Base-by-base conservation (phyloP, 306 rosid species). In the Castanea sativa region DNA sequence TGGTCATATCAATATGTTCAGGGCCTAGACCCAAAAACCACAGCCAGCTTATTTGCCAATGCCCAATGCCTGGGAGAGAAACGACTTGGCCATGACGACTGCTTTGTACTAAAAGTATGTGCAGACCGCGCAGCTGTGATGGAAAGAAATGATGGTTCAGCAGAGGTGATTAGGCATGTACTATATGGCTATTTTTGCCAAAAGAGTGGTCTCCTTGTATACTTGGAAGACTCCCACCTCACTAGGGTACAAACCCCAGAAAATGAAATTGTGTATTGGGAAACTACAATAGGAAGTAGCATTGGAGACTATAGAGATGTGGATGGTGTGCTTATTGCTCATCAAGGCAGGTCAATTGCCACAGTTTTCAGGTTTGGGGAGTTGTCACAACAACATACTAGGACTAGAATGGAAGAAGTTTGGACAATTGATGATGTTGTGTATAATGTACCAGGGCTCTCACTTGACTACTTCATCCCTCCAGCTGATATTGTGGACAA, bases 351-450 rank as follows among this genome's bases (percentile, higher is more conserved):
- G 1, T 95, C 99, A 1, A 87, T 93, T 4, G 98, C 98, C 10
- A 95, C 98, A 0, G 93, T 93, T 11, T 95, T 95, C 73, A 86
- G 97, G 27, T 95, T 94, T 18, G 91, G 91, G 1, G 97, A 95
- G 83, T 79, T 82, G 56, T 91, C 98, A 4, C 90, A 86, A 91
- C 92, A 91, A 51, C 92, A 91, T 84, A 89, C 96, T 20, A 78
- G 98, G 78, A 95, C 98, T 2, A 69, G 97, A 23, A 90, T 95
- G 99, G 99, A 95, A 60, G 99, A 95, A 69, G 70, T 85, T 1
- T 95, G 99, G 99, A 93, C 86, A 75, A 93, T 95, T 38, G 99
- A 95, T 61, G 99, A 95, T 77, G 91, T 91, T 52, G 94, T 91
- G 86, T 93, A 91, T 58, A 93, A 95, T 72, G 99, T 95, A 0